These are phyloP conservation scores for Aspergillus affinis DNA, from an alignment of 495 filamentous ascomycete genomes.

Conservation along the genomic window DNA sequence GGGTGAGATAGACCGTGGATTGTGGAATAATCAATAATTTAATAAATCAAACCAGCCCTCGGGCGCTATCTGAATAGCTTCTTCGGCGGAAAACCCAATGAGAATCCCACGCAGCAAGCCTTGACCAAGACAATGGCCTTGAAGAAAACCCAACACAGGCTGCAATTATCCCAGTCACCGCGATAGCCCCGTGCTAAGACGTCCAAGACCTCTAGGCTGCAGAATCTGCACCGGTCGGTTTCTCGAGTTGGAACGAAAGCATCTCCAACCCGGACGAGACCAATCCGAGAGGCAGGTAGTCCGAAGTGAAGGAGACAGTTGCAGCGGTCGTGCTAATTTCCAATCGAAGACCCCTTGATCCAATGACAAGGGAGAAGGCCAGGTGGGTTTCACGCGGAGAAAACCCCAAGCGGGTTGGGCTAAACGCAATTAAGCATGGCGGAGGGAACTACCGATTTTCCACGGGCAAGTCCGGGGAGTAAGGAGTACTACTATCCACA, in stretches of 20 bases:
- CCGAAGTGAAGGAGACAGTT: conserved; percentile 1
- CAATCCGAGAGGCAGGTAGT: conserved; percentile 9
- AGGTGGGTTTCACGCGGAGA: background rate
- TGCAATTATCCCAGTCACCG: background rate
- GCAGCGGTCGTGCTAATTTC: background rate
- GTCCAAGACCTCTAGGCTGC: background rate
- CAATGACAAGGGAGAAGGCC: background rate
- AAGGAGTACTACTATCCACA: no score
- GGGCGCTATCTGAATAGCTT: background rate
- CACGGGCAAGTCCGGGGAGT: background rate
- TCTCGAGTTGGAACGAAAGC: background rate
- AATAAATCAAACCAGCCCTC: no score
- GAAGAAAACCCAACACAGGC: background rate
- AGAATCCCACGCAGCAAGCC: background rate
- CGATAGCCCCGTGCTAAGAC: background rate
- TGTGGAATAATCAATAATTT: background rate
- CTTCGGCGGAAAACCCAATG: background rate
- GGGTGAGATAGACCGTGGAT: background rate
- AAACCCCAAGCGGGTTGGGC: background rate
- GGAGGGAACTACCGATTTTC: background rate
- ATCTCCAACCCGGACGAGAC: conserved; percentile 5
- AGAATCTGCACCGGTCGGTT: background rate
- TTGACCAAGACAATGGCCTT: background rate
- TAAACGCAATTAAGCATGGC: background rate
- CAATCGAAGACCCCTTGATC: background rate